Conservation (phyloP, 129 eudicot genomes). For the Tanacetum coccineum region DNA sequence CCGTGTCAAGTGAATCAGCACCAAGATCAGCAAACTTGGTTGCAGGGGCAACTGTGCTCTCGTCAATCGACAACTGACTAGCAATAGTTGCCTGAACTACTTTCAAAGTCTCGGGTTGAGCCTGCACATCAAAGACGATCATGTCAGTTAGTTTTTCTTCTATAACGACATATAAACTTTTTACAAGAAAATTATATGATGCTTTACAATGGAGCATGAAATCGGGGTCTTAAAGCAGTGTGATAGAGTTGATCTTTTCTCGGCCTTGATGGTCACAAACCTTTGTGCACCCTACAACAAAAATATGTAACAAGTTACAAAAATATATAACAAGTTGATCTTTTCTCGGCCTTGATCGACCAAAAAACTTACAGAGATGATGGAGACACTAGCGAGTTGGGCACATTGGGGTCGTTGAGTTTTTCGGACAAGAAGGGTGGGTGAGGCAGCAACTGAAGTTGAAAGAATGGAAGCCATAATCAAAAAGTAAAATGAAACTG, state of each 20-base stretch:
- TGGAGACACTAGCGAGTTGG: slow-evolving; percentile 24
- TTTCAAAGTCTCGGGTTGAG: slow-evolving; percentile 50
- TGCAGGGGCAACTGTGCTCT: slow-evolving; percentile 45
- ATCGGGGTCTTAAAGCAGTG: slow-evolving; percentile 33
- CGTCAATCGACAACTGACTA: slow-evolving; percentile 54
- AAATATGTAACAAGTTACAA: not conserved
- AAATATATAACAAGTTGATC: no score
- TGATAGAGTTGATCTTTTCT: slow-evolving; percentile 22
- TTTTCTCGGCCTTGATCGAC: no score
- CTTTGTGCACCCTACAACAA: slow-evolving; percentile 31
- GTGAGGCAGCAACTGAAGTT: slow-evolving; percentile 25
- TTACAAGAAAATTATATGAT: not conserved
- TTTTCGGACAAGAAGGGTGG: slow-evolving; percentile 14
- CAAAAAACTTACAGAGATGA: slow-evolving; percentile 19
- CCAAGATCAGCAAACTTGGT: slow-evolving; percentile 62
- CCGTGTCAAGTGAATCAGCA: slow-evolving; percentile 65
- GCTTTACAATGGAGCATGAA: slow-evolving; percentile 39
- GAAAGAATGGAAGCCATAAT: slow-evolving; percentile 46
- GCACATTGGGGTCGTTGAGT: slow-evolving; percentile 19
- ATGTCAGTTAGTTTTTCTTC: not conserved
- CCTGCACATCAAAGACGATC: slow-evolving; percentile 22
- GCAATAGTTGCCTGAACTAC: slow-evolving; percentile 58
- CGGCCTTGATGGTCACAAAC: slow-evolving; percentile 30
- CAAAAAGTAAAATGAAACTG: not conserved
- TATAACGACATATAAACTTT: no score